Evolutionary conservation across 352 stramenopile species (phyloP), one percentile per base, ranked within the genome.

Genomic region (Phytophthora fragariae): DNA sequence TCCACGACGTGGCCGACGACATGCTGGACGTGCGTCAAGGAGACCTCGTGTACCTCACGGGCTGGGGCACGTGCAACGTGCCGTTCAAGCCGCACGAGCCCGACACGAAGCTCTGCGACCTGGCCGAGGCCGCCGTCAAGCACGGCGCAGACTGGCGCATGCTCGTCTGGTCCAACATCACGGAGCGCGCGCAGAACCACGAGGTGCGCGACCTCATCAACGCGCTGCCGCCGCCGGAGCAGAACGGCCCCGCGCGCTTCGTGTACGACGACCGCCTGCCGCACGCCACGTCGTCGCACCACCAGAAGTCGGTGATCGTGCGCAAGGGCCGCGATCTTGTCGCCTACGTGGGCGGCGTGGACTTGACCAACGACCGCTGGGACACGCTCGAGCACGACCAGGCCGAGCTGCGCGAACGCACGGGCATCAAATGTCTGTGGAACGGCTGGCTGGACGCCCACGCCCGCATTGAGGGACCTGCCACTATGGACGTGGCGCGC

Each of bases 281-380:
- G 9, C 72, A 86, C 46, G 31, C 70, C 11, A 90, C 83, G 35
- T 88, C 82, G 21, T 88, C 86, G 39, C 83, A 92, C 31, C 86
- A 93, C 57, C 86, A 93, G 65, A 92, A 93, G 58, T 88, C 83
- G n/a, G 66, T 93, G 15, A 75, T 90, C 12, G 60, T 93, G 8
- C 79, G 81, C 27, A 84, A 78, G 27, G 70, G 79, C 37, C 50
- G 70, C n/a, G 53, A 77, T 21, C 77, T 87, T 19, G 57, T 82
- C 9, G 83, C 80, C 3, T 90, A 84, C 49, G 62, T 92, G 4
- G 85, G 85, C 17, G 85, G 84, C 8, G 66, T 92, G 29, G 85
- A 93, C 59, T 39, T 89, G n/a, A 87, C 77, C 8, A 73, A 76
- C 14, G 83, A 91, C 31, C 82, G 85, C 0, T 93, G 85, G 84